A percentile compares a stretch with the other conserved stretches of the same genome.
These are phyloP conservation scores for Flaveria bidentis DNA, from an alignment of 129 eudicot genomes.

Conservation along the genomic window DNA sequence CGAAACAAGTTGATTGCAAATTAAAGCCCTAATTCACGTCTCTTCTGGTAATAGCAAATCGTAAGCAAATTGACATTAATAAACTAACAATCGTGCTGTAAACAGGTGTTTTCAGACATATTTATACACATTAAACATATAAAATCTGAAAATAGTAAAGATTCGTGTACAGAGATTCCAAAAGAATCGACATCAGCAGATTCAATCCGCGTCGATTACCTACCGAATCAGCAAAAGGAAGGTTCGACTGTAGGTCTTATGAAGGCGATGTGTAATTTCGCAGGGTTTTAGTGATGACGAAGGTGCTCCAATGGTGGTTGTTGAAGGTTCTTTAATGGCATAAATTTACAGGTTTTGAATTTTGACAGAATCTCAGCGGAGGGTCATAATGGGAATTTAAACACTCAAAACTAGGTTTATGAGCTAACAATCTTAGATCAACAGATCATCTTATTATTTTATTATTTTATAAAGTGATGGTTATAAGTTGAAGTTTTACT, in stretches of 20 bases:
- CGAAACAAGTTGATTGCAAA: neutral
- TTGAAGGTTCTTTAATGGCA: constrained; percentile 17
- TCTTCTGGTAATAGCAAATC: constrained; percentile 11
- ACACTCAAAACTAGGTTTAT: constrained; percentile 29
- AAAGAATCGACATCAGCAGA: constrained; percentile 17
- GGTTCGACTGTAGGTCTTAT: constrained; percentile 19
- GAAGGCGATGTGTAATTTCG: constrained; percentile 13
- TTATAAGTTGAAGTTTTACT: too few species aligned
- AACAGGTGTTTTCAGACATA: constrained; percentile 9
- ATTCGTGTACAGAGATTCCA: constrained; percentile 25
- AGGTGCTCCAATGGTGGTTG: constrained; percentile 36
- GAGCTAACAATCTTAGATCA: neutral
- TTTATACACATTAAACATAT: constrained; percentile 4
- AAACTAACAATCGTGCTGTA: constrained; percentile 2
- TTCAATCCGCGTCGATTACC: constrained; percentile 28
- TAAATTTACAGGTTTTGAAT: constrained; percentile 8
- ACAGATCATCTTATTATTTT: too few species aligned
- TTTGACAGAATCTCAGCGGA: constrained; percentile 13
- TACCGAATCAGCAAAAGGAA: constrained; percentile 27
- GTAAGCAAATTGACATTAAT: constrained; percentile 13
- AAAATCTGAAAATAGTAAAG: neutral
- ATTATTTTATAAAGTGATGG: too few species aligned
- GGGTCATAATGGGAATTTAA: constrained; percentile 35
- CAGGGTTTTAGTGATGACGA: constrained; percentile 2
- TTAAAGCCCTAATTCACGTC: constrained; percentile 28